Evolutionary conservation across 2,329 filamentous ascomycete species (phyloP).

Genomic region (Colletotrichum godetiae): DNA sequence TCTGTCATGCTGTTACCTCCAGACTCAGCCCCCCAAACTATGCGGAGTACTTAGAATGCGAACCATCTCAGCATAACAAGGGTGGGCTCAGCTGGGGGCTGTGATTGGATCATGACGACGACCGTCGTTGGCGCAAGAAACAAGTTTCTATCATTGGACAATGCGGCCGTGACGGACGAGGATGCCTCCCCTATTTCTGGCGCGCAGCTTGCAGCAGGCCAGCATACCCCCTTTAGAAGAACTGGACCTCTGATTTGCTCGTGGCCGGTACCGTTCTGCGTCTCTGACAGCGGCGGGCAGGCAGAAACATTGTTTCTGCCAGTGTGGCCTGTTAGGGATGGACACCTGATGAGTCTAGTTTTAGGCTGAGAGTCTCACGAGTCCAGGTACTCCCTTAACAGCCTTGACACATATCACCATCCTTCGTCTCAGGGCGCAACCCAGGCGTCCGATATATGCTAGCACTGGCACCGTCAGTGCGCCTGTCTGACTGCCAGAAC

Average conservation of each 20-base stretch:
- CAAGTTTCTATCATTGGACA: slow-evolving; percentile 30
- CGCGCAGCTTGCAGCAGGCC: slow-evolving; percentile 18
- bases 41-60: slow-evolving; percentile 24
- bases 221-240: slow-evolving; percentile 22
- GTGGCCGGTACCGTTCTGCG: slow-evolving; percentile 11
- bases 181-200: slow-evolving; percentile 34
- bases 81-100: slow-evolving; percentile 4
- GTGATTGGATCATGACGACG: slow-evolving; percentile 36
- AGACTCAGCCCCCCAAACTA: slow-evolving; percentile 32
- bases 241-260: slow-evolving; percentile 26
- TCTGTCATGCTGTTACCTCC: slow-evolving; percentile 24
- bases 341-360: background rate
- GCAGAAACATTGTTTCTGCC: slow-evolving; percentile 27
- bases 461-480: background rate
- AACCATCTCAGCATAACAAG: slow-evolving; percentile 28
- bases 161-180: slow-evolving; percentile 1
- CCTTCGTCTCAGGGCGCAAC: slow-evolving; percentile 17
- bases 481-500: background rate
- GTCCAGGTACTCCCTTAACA: background rate
- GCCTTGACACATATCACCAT: background rate
- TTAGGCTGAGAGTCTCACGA: fast-evolving
- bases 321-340: slow-evolving; percentile 2
- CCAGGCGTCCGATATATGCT: background rate
- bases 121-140: slow-evolving; percentile 27
- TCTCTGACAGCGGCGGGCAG: slow-evolving; percentile 10